A percentile compares a stretch with the other conserved stretches of the same genome.
Conservation (phyloP, 2,329 filamentous ascomycete species). For the Aspergillus spinulosporus region DNA sequence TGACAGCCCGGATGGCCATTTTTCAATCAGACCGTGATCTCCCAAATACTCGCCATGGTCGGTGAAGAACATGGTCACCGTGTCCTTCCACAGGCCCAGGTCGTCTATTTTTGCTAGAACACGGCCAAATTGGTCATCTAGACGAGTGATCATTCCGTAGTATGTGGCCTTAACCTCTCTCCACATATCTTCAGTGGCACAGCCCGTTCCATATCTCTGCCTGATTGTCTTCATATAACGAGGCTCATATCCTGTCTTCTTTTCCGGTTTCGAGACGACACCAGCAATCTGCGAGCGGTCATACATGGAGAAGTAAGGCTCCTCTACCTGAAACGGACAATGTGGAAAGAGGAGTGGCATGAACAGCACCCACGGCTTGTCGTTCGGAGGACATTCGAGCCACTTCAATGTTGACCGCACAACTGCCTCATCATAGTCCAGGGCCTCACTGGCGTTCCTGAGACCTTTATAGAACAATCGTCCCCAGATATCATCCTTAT, state of each 20-base stretch:
- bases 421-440: constrained; percentile 50
- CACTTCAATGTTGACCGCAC: constrained; percentile 45
- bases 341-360: constrained; percentile 43
- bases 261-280: not conserved
- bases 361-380: constrained; percentile 8
- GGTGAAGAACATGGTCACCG: constrained; percentile 3
- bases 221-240: constrained; percentile 4
- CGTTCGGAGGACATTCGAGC: constrained; percentile 44
- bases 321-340: constrained; percentile 51
- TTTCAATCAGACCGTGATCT: constrained; percentile 52
- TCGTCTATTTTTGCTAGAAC: constrained; percentile 22
- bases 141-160: constrained; percentile 50
- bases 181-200: constrained; percentile 47
- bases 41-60: constrained; percentile 47
- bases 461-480: constrained; percentile 42
- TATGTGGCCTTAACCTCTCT: constrained; percentile 50
- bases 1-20: constrained; percentile 23
- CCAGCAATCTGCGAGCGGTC: constrained; percentile 27
- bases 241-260: constrained; percentile 2
- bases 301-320: constrained; percentile 53
- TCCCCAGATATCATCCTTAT: constrained; percentile 1
- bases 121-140: constrained; percentile 50
- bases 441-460: constrained; percentile 37
- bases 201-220: constrained; percentile 38
- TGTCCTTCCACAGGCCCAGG: constrained; percentile 2